phyloP scores from a whole-genome alignment of 495 filamentous ascomycete genomes.

The Annulohypoxylon moriforme region DNA sequence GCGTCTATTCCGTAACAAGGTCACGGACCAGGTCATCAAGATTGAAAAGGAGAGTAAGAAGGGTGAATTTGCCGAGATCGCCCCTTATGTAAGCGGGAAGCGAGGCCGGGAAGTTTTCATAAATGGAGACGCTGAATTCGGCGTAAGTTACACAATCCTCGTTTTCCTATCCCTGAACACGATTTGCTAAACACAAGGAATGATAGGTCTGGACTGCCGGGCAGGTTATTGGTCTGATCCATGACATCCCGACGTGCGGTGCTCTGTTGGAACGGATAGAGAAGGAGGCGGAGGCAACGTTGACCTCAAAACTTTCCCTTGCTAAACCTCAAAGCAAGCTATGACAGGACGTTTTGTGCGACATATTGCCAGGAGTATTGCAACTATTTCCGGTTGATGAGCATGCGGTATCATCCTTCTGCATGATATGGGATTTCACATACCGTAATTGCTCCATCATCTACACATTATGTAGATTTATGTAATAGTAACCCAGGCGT shows the following conservation, averaged over 20 bases:
- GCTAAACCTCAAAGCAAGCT: conserved; percentile 56
- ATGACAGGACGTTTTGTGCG: conserved; percentile 38
- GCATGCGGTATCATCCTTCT: conserved; percentile 4
- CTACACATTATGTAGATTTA: conserved; percentile 1
- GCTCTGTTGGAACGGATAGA: conserved; percentile 67
- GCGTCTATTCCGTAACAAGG: conserved; percentile 88
- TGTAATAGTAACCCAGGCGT: neutral
- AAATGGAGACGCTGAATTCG: conserved; percentile 90
- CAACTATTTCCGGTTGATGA: neutral
- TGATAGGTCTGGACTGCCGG: conserved; percentile 71
- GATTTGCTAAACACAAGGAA: conserved; percentile 9
- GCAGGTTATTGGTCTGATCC: conserved; percentile 73
- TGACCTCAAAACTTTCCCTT: conserved; percentile 56
- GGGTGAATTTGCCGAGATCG: conserved; percentile 92
- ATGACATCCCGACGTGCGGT: conserved; percentile 72
- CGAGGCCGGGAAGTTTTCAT: conserved; percentile 90
- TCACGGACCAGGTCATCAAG: conserved; percentile 80
- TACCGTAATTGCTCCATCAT: neutral
- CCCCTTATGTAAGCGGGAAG: conserved; percentile 90
- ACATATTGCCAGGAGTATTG: neutral
- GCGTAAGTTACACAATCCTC: conserved; percentile 67
- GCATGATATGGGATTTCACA: conserved; percentile 9
- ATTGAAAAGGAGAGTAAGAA: conserved; percentile 85
- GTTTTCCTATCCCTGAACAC: conserved; percentile 6
- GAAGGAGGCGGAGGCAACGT: conserved; percentile 67